phyloP scores from a whole-genome alignment of 257 asterid genomes.

The Salvia rosmarinus region DNA sequence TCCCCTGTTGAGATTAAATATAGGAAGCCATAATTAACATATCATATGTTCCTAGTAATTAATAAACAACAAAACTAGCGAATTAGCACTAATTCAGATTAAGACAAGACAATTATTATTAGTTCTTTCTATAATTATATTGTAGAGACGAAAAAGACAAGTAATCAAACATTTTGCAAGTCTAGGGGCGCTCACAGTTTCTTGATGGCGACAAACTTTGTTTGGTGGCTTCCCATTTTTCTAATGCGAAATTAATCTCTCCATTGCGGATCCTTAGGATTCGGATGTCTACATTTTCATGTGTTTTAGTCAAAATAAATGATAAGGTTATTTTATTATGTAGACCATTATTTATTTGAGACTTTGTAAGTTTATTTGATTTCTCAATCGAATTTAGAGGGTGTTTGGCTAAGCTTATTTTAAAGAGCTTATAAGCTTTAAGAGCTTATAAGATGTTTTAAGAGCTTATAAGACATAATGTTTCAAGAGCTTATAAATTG shows the following conservation, averaged over 20 bases:
- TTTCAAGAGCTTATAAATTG: too few relatives aligned
- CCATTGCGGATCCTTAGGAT: neutral
- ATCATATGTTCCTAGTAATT: neutral
- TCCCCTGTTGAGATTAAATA: neutral
- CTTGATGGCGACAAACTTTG: conserved; percentile 21
- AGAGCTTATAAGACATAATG: too few relatives aligned
- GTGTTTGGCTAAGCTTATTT: too few relatives aligned
- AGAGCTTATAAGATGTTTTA: too few relatives aligned
- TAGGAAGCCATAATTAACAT: neutral
- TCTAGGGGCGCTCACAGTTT: conserved; percentile 28
- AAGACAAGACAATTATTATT: conserved; percentile 4
- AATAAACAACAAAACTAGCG: neutral
- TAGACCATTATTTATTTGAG: too few relatives aligned
- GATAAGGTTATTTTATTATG: neutral
- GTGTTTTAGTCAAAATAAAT: neutral
- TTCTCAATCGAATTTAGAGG: too few relatives aligned
- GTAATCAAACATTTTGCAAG: conserved; percentile 10
- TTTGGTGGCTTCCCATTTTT: conserved; percentile 19
- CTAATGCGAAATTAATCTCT: neutral
- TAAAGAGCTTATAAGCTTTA: too few relatives aligned
- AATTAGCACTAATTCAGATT: neutral
- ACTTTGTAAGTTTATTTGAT: too few relatives aligned
- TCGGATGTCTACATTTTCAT: neutral
- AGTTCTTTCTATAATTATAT: neutral
- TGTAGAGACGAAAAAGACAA: conserved; percentile 12